Conservation (phyloP, 257 asterid species). For the Lycium ferocissimum region DNA sequence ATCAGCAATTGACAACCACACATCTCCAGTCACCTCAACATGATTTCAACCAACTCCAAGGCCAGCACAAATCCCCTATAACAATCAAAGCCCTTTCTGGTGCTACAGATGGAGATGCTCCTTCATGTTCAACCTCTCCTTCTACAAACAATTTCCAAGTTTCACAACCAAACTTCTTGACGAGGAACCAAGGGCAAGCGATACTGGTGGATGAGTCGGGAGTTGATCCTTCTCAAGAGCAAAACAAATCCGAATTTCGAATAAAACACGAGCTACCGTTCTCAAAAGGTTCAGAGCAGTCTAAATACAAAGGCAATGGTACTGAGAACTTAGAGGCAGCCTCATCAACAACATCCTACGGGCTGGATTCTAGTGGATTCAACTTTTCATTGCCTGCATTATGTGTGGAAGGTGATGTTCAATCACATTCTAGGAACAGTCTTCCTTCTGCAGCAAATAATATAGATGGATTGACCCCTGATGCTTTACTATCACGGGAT, state of each 20-base stretch:
- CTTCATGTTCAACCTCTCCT: constrained; percentile 77
- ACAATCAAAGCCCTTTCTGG: constrained; percentile 54
- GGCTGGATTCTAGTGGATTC: constrained; percentile 76
- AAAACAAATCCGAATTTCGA: constrained; percentile 55
- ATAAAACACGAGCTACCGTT: constrained; percentile 56
- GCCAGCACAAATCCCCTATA: constrained; percentile 61
- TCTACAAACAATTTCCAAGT: constrained; percentile 66
- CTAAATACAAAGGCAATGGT: constrained; percentile 56
- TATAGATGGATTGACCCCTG: constrained; percentile 80
- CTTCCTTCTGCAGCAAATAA: constrained; percentile 63
- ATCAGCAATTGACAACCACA: constrained; percentile 55
- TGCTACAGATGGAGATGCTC: constrained; percentile 72
- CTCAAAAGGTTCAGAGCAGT: constrained; percentile 64
- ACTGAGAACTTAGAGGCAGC: constrained; percentile 78
- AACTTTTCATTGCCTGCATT: constrained; percentile 65
- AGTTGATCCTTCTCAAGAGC: constrained; percentile 59
- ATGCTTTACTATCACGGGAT: constrained; percentile 88
- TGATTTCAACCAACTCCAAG: constrained; percentile 65
- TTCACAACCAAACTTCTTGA: constrained; percentile 58
- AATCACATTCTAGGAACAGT: constrained; percentile 66
- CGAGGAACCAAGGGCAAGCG: constrained; percentile 58
- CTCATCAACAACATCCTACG: constrained; percentile 83
- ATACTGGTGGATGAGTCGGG: constrained; percentile 53
- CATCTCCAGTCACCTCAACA: constrained; percentile 62
- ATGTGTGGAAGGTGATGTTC: constrained; percentile 74